Base-by-base conservation (phyloP, 2,329 filamentous ascomycete species). In the Sarocladiaceae sp. region DNA sequence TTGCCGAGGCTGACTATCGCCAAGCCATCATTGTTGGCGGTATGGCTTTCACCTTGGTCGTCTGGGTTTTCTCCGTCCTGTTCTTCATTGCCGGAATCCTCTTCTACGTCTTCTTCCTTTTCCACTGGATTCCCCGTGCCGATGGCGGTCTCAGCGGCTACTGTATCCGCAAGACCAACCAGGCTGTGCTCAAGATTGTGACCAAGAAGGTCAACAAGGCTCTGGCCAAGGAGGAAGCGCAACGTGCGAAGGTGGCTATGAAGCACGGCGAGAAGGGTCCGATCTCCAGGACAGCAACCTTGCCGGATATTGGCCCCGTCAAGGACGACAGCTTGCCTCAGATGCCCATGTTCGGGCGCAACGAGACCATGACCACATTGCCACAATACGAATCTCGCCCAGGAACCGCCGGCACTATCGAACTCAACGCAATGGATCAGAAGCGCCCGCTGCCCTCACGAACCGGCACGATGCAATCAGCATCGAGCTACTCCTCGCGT, bases 151-250 rank as follows among this genome's bases (percentile, higher is more conserved):
- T 99, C 26, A 83, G 83, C 4, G 84, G 85, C 23, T 99, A 96
- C 71, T 97, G 94, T 66, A 87, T 89, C 56, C 86, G 91, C 42
- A 97, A 97, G 73, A 86, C 96, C 66, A 95, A 96, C 70, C 86
- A 83, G 61, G 79, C 91, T 58, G 77, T 99, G 58, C 87, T 87
- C 63, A 84, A 84, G 59, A 94, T 97, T 58, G 92, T 97, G 3
- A 84, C 84, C 52, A 80, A 77, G 61, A 97, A 94, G 71, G 88
- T 96, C 61, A 90, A 94, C 70, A 92, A 90, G 67, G 93, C 91
- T 0, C 72, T 97, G 23, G 87, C 86, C 50, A 90, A 91, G 60
- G 87, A 94, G 51, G 84, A 87, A 65, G 77, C 75, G 55, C 81
- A 78, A 60, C 75, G 78, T 59, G 70, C 71, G 22, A 78, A 71